phyloP scores from a whole-genome alignment of 2,329 filamentous ascomycete species.

The Metarhizium anisopliae region DNA sequence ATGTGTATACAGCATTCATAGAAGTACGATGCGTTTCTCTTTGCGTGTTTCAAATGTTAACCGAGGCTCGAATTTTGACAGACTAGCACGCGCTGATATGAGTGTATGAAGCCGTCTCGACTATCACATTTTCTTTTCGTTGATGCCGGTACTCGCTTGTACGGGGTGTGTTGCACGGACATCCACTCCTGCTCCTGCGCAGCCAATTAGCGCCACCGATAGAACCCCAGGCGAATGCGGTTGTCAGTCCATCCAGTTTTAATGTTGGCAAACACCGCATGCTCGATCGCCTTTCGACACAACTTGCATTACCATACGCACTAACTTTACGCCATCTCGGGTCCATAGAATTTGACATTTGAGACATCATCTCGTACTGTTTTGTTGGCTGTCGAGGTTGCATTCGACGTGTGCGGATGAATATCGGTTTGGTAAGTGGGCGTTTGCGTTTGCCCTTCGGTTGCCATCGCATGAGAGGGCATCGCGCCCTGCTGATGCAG shows the following conservation, averaged over 20 bases:
- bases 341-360: not conserved
- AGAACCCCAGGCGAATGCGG: not conserved
- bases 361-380: no score
- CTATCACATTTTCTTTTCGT: no score
- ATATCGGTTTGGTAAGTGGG: not conserved
- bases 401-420: not conserved
- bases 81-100: not conserved
- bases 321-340: not conserved
- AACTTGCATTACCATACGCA: not conserved
- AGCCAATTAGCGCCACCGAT: not conserved
- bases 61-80: not conserved
- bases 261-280: not conserved
- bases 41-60: not conserved
- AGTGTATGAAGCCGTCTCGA: no score
- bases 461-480: no score
- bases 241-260: not conserved
- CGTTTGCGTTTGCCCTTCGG: no score
- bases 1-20: conserved; percentile 7
- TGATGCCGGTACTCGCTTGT: no score
- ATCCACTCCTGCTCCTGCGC: not conserved
- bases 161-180: not conserved
- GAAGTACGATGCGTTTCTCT: not conserved
- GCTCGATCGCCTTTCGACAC: not conserved
- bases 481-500: no score
- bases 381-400: not conserved